Percentiles rank a stretch among this genome's conserved stretches.
These are phyloP conservation scores for Debaryomyces castellii DNA, from an alignment of 805 yeast species.

Conservation along the genomic window DNA sequence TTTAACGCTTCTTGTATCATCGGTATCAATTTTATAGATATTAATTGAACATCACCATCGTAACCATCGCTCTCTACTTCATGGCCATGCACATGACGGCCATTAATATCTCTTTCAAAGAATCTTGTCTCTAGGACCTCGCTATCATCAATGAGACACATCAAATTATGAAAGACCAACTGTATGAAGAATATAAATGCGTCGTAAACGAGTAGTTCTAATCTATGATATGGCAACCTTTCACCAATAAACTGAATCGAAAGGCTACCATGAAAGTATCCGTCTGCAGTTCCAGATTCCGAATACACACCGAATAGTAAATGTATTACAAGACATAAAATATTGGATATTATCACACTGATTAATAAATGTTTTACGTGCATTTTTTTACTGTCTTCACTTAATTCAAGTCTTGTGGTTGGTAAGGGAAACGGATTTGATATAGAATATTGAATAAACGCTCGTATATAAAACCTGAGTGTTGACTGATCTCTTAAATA, in stretches of 20 bases:
- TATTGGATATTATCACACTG: constrained; percentile 22
- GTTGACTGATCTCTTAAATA: constrained; percentile 45
- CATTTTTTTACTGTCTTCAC: constrained; percentile 28
- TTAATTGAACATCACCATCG: constrained; percentile 34
- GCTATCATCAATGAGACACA: constrained; percentile 32
- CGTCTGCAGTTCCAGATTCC: constrained; percentile 12
- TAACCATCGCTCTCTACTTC: constrained; percentile 32
- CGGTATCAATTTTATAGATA: constrained; percentile 24
- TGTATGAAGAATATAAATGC: constrained; percentile 24
- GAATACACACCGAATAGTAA: constrained; percentile 25
- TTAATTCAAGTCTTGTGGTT: constrained; percentile 6
- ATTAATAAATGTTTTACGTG: constrained; percentile 26
- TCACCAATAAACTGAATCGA: constrained; percentile 42
- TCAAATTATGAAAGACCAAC: constrained; percentile 29
- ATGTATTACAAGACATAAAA: constrained; percentile 24
- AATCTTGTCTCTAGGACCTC: constrained; percentile 19
- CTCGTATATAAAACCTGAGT: constrained; percentile 25
- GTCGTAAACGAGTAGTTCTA: constrained; percentile 29
- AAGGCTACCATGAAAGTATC: constrained; percentile 31
- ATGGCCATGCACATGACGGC: background rate
- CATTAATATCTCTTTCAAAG: too few relatives aligned
- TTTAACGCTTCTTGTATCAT: constrained; percentile 12
- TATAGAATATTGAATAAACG: constrained; percentile 25
- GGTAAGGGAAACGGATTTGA: constrained; percentile 28
- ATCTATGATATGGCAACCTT: constrained; percentile 22